These are phyloP conservation scores for Metschnikowia henanensis DNA, from an alignment of 805 yeast species.

Conservation along the genomic window DNA sequence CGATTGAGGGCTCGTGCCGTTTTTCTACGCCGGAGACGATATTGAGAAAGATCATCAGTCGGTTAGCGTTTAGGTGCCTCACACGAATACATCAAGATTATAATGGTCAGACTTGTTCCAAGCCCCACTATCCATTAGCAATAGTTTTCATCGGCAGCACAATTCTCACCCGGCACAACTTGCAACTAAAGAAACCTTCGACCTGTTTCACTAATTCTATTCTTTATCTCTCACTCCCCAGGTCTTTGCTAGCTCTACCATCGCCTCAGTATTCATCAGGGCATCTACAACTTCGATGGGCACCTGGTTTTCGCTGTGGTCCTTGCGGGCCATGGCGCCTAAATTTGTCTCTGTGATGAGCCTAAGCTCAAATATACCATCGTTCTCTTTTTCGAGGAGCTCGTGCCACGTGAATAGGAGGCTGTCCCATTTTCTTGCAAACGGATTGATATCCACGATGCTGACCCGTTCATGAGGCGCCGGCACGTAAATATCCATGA, in stretches of 20 bases:
- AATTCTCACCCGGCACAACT: too few relatives aligned
- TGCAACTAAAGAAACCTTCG: too few relatives aligned
- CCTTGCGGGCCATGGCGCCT: slow-evolving; percentile 76
- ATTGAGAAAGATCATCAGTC: too few relatives aligned
- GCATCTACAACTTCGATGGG: slow-evolving; percentile 93
- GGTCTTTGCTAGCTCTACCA: slow-evolving; percentile 64
- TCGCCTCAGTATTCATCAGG: slow-evolving; percentile 60
- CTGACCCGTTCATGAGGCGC: slow-evolving; percentile 64
- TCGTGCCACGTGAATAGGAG: slow-evolving; percentile 86
- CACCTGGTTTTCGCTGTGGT: slow-evolving; percentile 87
- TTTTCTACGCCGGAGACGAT: too few relatives aligned
- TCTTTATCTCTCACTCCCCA: slow-evolving; percentile 44
- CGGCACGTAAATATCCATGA: slow-evolving; percentile 83
- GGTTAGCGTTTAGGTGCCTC: too few relatives aligned
- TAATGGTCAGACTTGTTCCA: too few relatives aligned
- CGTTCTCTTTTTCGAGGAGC: slow-evolving; percentile 34
- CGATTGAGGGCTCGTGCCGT: too few relatives aligned
- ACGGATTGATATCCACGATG: slow-evolving; percentile 87
- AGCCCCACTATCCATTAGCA: too few relatives aligned
- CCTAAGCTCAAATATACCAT: slow-evolving; percentile 54
- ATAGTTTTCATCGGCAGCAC: too few relatives aligned
- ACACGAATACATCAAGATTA: too few relatives aligned
- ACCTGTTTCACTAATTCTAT: too few relatives aligned
- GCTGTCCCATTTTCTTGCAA: slow-evolving; percentile 74
- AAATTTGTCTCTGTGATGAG: slow-evolving; percentile 67